Evolutionary conservation across 1,284 basidiomycete species (phyloP), one percentile per base, ranked within the genome.

Genomic region (Rhodotorula sp.): DNA sequence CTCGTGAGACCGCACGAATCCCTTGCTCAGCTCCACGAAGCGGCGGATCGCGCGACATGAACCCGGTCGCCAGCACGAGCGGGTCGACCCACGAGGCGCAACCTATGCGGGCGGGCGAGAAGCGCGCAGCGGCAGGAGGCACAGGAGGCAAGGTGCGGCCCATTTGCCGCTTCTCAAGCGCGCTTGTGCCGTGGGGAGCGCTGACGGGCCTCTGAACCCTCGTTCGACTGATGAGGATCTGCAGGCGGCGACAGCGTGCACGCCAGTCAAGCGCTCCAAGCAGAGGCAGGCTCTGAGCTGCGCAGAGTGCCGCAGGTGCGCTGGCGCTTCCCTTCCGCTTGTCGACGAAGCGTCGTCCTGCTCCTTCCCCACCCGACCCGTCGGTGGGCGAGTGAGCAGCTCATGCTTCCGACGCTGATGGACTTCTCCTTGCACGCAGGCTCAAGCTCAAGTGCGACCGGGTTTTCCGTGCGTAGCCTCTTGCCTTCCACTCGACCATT

Each of bases 401-500:
- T 9, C 21, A 7, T 25, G 37, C 19, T 34, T 3, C 19, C 21
- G 13, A 44, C 3, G 37, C 21, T 60, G 64, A 66, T 22, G 27
- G 6, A 37, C 13, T 22, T 29, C 19, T 10, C 4, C 13, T 10
- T 21, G 19, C 44, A 12, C 6, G 5, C 56, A 70, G 72, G n/a
- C 60, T 73, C 41, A 73, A 73, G 44, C 60, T 73, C 25, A 67
- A 66, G 27, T 73, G 72, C 46, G 69, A 73, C 56, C 66, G 72
- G 8, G 41, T 25, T 2, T 67, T 64, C 46, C 68, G 66, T 39
- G 59, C 62, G 59, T 54, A 36, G 5, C 19, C 29, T 7, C 4
- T 8, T 10, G 27, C n/a, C 27, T 3, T 41, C 13, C 7, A 1
- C 27, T n/a, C 22, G 8, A 5, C 36, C 22, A n/a, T 13, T 44